Conservation (phyloP, 352 stramenopile genomes). For the Globisporangium irregulare region DNA sequence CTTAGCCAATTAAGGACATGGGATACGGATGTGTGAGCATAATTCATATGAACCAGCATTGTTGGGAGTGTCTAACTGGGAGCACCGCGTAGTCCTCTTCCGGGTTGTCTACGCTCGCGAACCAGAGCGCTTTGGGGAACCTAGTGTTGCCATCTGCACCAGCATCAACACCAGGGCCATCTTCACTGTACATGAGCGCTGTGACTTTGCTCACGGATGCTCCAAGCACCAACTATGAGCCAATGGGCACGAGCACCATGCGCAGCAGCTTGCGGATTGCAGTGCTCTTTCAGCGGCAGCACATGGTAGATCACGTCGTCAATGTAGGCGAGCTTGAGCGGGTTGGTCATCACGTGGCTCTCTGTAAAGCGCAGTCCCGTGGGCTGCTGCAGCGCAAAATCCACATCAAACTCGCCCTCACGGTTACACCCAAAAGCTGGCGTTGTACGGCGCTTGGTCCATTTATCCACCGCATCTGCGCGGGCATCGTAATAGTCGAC, state of each 20-base stretch:
- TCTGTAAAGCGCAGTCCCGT: conserved; percentile 34
- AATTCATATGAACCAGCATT: no score
- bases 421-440: not conserved
- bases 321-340: conserved; percentile 26
- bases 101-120: conserved; percentile 19
- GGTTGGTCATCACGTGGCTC: conserved; percentile 34
- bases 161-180: not conserved
- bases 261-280: conserved; percentile 14
- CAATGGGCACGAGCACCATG: conserved; percentile 27
- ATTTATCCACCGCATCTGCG: conserved; percentile 20
- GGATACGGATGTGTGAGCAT: no score
- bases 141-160: not conserved
- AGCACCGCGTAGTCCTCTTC: conserved; percentile 31
- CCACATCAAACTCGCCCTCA: conserved; percentile 41
- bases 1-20: no score
- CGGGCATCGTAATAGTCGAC: conserved; percentile 25
- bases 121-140: conserved; percentile 38
- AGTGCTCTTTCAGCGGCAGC: not conserved
- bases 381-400: conserved; percentile 27
- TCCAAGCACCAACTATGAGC: conserved; percentile 28
- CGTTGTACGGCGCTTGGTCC: conserved; percentile 10
- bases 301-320: conserved; percentile 19
- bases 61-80: conserved; percentile 13
- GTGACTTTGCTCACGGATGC: conserved; percentile 29
- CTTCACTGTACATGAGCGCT: conserved; percentile 23